Conservation (phyloP, 2,329 filamentous ascomycete species). For the Penicillium sp. region DNA sequence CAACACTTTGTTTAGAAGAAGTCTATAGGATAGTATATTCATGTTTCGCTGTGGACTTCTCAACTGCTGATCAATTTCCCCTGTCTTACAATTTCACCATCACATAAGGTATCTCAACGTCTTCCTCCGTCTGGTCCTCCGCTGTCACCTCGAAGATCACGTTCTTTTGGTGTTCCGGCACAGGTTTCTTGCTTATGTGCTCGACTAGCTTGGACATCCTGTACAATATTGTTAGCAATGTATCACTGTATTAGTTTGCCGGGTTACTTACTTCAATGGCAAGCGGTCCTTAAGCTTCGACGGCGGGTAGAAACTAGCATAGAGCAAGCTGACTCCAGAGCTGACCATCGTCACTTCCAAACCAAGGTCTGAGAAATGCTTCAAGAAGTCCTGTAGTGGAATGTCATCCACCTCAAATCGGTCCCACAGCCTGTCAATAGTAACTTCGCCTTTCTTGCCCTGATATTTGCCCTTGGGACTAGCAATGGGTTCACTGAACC, state of each 20-base stretch:
- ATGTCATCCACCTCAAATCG: slow-evolving; percentile 88
- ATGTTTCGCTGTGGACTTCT: neutral
- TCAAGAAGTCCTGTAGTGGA: slow-evolving; percentile 77
- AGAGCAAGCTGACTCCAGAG: slow-evolving; percentile 92
- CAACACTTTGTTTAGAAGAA: neutral
- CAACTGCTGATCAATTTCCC: neutral
- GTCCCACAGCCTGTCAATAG: slow-evolving; percentile 96
- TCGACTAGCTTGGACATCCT: slow-evolving; percentile 88
- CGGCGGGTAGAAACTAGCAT: slow-evolving; percentile 85
- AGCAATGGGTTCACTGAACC: slow-evolving; percentile 93
- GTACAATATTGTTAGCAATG: slow-evolving; percentile 25
- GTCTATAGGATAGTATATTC: neutral
- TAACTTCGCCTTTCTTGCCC: slow-evolving; percentile 70
- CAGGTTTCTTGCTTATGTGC: slow-evolving; percentile 83
- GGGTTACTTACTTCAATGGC: slow-evolving; percentile 58
- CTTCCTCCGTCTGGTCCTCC: slow-evolving; percentile 82
- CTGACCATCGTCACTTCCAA: slow-evolving; percentile 87
- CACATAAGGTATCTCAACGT: slow-evolving; percentile 95
- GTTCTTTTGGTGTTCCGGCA: slow-evolving; percentile 88
- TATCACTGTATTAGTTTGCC: neutral
- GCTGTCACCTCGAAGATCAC: slow-evolving; percentile 95
- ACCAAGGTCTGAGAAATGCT: slow-evolving; percentile 75
- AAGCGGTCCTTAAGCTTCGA: slow-evolving; percentile 80
- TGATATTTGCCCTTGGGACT: slow-evolving; percentile 90
- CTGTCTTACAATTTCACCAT: slow-evolving; percentile 67